Evolutionary conservation across 2,329 filamentous ascomycete species (phyloP).

Genomic region (Ramularia endophylla): DNA sequence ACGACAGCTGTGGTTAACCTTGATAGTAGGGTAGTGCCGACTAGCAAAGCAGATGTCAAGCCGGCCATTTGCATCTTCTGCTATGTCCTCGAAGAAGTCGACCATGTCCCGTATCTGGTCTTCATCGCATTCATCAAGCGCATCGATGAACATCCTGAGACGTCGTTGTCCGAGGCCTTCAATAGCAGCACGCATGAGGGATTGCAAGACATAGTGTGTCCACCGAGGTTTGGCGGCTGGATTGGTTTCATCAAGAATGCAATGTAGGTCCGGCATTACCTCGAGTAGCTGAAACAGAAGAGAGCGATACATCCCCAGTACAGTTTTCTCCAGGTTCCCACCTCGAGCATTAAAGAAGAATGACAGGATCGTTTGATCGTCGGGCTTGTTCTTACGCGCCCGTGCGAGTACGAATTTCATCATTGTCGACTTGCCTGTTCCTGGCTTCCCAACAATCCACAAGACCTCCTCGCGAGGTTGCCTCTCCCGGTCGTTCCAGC

Average conservation of each 20-base stretch:
- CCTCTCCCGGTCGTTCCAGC: constrained; percentile 33
- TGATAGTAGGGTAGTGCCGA: constrained; percentile 41
- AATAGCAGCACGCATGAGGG: constrained; percentile 25
- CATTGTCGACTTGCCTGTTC: constrained; percentile 36
- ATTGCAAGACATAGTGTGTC: constrained; percentile 25
- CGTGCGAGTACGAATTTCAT: constrained; percentile 25
- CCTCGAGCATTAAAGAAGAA: constrained; percentile 50
- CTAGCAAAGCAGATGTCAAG: constrained; percentile 38
- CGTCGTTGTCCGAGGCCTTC: constrained; percentile 20
- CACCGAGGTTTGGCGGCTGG: constrained; percentile 6
- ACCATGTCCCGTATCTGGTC: constrained; percentile 35
- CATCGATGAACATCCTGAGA: constrained; percentile 39
- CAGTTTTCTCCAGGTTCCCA: constrained; percentile 39
- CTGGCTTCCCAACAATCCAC: constrained; percentile 38
- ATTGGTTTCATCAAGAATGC: constrained; percentile 25
- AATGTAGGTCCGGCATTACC: constrained; percentile 30
- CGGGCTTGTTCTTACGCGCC: constrained; percentile 11
- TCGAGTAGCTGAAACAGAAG: constrained; percentile 44
- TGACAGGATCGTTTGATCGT: constrained; percentile 28
- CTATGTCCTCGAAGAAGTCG: constrained; percentile 32
- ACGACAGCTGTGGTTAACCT: constrained; percentile 26
- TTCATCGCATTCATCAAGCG: constrained; percentile 43
- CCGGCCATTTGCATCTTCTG: constrained; percentile 5
- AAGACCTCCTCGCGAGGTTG: constrained; percentile 26
- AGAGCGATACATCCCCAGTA: constrained; percentile 46